Conservation (phyloP, 2,329 filamentous ascomycete species). For the Ramichloridium luteum region DNA sequence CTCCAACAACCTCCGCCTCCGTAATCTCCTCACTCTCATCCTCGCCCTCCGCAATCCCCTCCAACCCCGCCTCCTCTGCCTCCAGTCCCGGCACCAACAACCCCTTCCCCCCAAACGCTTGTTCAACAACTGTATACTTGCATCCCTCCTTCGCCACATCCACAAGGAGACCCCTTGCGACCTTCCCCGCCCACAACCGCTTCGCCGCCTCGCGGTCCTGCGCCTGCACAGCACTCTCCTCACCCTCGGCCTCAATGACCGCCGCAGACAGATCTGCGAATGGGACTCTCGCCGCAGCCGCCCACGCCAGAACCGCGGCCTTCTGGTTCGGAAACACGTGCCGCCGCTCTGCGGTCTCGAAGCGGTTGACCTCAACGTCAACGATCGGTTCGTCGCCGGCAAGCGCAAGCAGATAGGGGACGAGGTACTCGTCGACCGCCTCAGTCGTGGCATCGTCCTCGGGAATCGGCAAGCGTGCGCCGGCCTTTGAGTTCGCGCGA, state of each 20-base stretch:
- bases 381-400: constrained; percentile 40
- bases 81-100: constrained; percentile 21
- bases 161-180: constrained; percentile 50
- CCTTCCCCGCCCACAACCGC: constrained; percentile 47
- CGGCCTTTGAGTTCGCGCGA: constrained; percentile 22
- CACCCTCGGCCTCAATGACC: constrained; percentile 14
- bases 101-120: constrained; percentile 49
- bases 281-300: constrained; percentile 39
- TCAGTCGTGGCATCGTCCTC: constrained; percentile 36
- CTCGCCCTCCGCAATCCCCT: constrained; percentile 6
- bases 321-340: constrained; percentile 41
- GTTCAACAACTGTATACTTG: constrained; percentile 45
- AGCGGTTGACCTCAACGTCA: constrained; percentile 46
- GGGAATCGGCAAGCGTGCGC: constrained; percentile 37
- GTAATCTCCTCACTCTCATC: constrained; percentile 10
- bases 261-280: constrained; percentile 38
- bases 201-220: constrained; percentile 35
- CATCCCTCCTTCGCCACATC: constrained; percentile 42
- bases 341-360: constrained; percentile 43
- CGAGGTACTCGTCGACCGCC: constrained; percentile 44
- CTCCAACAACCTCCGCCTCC: constrained; percentile 11
- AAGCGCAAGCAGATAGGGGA: constrained; percentile 46
- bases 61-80: constrained; percentile 12
- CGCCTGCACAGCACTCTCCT: constrained; percentile 17
- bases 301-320: constrained; percentile 46